phyloP scores from a whole-genome alignment of 345 rosid species.

The Eucalyptus pauciflora region DNA sequence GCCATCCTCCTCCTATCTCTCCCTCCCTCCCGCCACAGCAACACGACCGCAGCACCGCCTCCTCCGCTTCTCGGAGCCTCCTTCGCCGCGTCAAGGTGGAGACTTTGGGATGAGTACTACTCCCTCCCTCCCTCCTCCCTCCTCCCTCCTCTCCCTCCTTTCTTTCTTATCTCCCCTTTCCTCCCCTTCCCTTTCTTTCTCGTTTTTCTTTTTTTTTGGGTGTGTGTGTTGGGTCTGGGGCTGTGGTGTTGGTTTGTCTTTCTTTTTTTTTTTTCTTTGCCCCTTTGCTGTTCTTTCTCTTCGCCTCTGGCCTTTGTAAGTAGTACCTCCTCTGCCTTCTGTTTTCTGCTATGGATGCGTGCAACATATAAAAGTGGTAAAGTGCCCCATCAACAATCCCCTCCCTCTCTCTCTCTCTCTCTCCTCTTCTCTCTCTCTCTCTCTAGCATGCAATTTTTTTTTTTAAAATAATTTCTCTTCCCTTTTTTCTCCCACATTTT shows the following conservation, averaged over 20 bases:
- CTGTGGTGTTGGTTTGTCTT: too few species aligned
- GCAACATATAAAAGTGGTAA: constrained; percentile 48
- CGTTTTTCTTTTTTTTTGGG: not conserved
- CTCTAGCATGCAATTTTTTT: not conserved
- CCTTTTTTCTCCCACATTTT: not conserved
- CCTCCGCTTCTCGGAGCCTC: not conserved
- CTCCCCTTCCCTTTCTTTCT: not conserved
- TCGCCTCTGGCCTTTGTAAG: not conserved
- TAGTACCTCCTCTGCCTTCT: not conserved
- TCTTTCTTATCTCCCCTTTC: not conserved
- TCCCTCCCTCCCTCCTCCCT: not conserved
- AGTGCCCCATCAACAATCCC: constrained; percentile 1
- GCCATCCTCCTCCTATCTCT: not conserved
- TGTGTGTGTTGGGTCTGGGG: not conserved
- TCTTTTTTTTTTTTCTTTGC: not conserved
- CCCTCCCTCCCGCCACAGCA: not conserved
- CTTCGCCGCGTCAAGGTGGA: not conserved
- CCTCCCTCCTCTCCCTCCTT: not conserved
- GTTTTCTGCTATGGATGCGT: constrained; percentile 50
- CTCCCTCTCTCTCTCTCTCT: not conserved
- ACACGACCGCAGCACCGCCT: not conserved
- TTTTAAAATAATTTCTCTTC: not conserved
- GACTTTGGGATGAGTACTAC: not conserved
- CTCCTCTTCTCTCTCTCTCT: not conserved
- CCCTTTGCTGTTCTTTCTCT: not conserved